Conservation (phyloP, 1,139 yeast species). For the Kodamaea plutei region DNA sequence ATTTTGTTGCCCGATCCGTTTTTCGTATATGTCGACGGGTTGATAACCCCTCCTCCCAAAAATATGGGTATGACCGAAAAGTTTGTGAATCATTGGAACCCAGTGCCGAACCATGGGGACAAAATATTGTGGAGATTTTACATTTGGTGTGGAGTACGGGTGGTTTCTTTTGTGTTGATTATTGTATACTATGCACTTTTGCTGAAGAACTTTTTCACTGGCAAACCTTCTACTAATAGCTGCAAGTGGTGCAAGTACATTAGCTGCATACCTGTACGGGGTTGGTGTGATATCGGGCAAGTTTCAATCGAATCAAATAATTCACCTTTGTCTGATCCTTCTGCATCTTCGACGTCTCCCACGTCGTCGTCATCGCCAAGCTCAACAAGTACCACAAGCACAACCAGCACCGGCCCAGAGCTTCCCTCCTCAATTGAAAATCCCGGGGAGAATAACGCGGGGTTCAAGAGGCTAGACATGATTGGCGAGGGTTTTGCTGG, state of each 20-base stretch:
- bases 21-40: conserved; percentile 41
- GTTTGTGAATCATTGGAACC: conserved; percentile 42
- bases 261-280: conserved; percentile 66
- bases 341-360: conserved; percentile 9
- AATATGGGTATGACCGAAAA: conserved; percentile 36
- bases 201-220: conserved; percentile 44
- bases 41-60: conserved; percentile 33
- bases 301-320: conserved; percentile 26
- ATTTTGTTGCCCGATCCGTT: conserved; percentile 58
- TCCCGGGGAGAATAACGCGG: not conserved
- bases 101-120: conserved; percentile 30
- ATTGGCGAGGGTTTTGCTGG: not conserved
- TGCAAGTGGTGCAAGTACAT: conserved; percentile 75
- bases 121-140: conserved; percentile 34
- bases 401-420: too few relatives aligned
- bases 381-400: too few relatives aligned
- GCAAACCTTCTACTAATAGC: conserved; percentile 15
- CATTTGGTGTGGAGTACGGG: conserved; percentile 50
- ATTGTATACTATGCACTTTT: conserved; percentile 51
- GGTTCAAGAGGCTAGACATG: too few relatives aligned
- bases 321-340: conserved; percentile 5
- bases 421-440: conserved; percentile 9
- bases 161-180: conserved; percentile 42
- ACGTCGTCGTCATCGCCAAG: conserved; percentile 4
- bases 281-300: conserved; percentile 67